A percentile compares a stretch with the other conserved stretches of the same genome.
Conservation (phyloP, 345 rosid species). For the Schrenkiella parvula region DNA sequence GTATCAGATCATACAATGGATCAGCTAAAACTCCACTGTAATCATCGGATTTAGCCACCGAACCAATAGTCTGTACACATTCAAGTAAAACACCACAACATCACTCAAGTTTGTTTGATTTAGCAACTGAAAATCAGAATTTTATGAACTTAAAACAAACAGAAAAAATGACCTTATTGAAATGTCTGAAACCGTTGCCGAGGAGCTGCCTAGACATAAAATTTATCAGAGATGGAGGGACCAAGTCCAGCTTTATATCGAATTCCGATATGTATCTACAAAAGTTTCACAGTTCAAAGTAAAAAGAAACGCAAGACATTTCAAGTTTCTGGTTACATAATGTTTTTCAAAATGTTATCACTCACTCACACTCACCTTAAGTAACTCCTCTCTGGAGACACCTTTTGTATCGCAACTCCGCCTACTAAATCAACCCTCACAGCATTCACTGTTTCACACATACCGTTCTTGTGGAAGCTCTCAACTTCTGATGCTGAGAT, state of each 20-base stretch:
- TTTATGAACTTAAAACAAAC: background rate
- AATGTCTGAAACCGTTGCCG: conserved; percentile 82
- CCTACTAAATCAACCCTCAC: conserved; percentile 78
- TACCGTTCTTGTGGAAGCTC: conserved; percentile 47
- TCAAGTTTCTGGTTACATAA: background rate
- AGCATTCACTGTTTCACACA: conserved; percentile 61
- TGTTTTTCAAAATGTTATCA: background rate
- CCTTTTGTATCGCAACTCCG: conserved; percentile 87
- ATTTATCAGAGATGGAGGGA: conserved; percentile 81
- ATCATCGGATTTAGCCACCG: conserved; percentile 45
- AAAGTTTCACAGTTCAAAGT: background rate
- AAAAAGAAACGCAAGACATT: background rate
- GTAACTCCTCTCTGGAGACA: conserved; percentile 72
- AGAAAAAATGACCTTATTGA: conserved; percentile 59
- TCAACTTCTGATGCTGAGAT: conserved; percentile 60
- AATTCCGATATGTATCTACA: conserved; percentile 68
- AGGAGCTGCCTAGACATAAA: conserved; percentile 85
- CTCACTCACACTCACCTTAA: conserved; percentile 51
- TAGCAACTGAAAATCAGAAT: background rate
- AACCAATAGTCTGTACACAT: conserved; percentile 53
- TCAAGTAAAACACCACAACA: conserved; percentile 6
- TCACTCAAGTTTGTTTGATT: background rate
- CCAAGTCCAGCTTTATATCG: conserved; percentile 84
- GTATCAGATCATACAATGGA: conserved; percentile 56
- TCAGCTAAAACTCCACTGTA: conserved; percentile 56